phyloP scores from a whole-genome alignment of 352 stramenopile genomes.

The Phytophthora citricola region DNA sequence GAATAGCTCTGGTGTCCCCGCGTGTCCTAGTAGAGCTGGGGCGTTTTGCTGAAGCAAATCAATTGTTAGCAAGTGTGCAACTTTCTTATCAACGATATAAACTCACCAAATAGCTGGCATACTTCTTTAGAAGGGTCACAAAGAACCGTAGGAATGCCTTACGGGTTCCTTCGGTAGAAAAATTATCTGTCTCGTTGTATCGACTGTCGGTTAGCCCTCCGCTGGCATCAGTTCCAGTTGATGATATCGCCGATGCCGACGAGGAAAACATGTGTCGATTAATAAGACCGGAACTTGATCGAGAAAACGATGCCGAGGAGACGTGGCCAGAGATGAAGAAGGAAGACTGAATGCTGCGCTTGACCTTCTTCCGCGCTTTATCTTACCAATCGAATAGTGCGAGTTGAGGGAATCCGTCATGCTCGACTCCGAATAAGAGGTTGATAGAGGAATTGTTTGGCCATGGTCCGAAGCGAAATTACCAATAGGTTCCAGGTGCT shows the following conservation, averaged over 20 bases:
- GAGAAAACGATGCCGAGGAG: slow-evolving; percentile 32
- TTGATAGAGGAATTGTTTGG: slow-evolving; percentile 72
- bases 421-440: slow-evolving; percentile 62
- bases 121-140: slow-evolving; percentile 83
- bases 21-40: slow-evolving; percentile 21
- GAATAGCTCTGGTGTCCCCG: slow-evolving; percentile 59
- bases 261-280: slow-evolving; percentile 47
- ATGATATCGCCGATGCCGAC: slow-evolving; percentile 28
- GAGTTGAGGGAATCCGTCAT: slow-evolving; percentile 58
- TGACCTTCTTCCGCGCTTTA: slow-evolving; percentile 59
- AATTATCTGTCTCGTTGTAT: slow-evolving; percentile 78
- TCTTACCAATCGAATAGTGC: slow-evolving; percentile 76
- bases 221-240: slow-evolving; percentile 39
- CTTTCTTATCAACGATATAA: neutral
- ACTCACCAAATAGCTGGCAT: slow-evolving; percentile 74
- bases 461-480: slow-evolving; percentile 74
- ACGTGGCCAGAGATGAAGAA: slow-evolving; percentile 37
- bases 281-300: slow-evolving; percentile 30
- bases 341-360: slow-evolving; percentile 52
- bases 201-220: slow-evolving; percentile 62
- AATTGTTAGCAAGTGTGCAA: slow-evolving; percentile 2
- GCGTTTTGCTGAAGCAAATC: slow-evolving; percentile 34
- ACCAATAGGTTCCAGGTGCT: slow-evolving; percentile 81
- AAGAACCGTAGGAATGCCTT: slow-evolving; percentile 86
- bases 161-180: slow-evolving; percentile 67